Base-by-base conservation (phyloP, 2,329 filamentous ascomycete genomes). In the Kalmusia sp. region DNA sequence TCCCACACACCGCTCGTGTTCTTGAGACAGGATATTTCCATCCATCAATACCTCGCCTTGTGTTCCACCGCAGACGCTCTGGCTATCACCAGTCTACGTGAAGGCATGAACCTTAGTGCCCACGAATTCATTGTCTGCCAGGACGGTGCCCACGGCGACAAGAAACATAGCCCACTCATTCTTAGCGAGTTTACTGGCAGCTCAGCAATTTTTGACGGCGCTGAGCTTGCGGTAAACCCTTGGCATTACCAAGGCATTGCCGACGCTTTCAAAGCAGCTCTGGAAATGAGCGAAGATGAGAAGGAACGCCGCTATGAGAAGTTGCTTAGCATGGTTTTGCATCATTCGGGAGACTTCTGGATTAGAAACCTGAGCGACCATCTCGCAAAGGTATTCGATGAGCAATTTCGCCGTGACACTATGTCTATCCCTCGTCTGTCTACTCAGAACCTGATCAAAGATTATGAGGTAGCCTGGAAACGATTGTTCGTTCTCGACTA, bases 101-200 rank as follows among this genome's bases (percentile, higher is more conserved):
- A 98, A 73, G 93, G 93, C 58, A 98, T 98, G 95, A 98, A 97
- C 71, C 77, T 98, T 51, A 97, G 93, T 0, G 93, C 90, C 5
- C 95, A 98, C 71, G 93, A 98, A 72, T 98, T 92, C 68, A 84
- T 97, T 28, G 91, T 91, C 62, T 97, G 93, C 69, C 93, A 98
- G 70, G 93, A 98, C 67, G 93, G 93, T 34, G 85, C 84, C 61
- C 81, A 83, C 46, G 77, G 39, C 9, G 80, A 82, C 2, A 92
- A 92, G 78, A 93, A 91, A 75, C 87, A 95, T 67, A 92, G 92
- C 2, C 93, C 92, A 1, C 81, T 98, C 37, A 96, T 98, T 60
- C 80, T 98, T 49, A 96, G 92, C 58, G 93, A 98, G 72, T 98
- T 98, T 70, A 96, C 93, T 2, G 95, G 93, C 21, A 96, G 92